Percentiles rank a stretch among this genome's conserved stretches.
These are phyloP conservation scores for Nitzschia palea DNA, from an alignment of 108 stramenopile species.

Conservation along the genomic window DNA sequence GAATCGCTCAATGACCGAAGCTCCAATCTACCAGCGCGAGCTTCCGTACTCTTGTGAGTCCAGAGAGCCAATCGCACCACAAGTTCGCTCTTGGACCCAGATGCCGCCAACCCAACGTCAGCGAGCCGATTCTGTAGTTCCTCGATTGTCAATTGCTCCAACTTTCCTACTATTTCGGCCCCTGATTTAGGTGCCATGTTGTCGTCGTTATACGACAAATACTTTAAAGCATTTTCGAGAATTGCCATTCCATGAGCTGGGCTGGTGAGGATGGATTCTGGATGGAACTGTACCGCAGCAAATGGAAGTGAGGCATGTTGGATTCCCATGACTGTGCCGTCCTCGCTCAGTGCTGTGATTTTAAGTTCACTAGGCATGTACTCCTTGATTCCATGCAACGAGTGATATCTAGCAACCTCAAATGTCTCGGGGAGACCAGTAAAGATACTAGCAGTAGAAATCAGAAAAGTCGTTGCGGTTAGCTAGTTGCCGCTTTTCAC, in stretches of 20 bases:
- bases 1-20: slow-evolving; percentile 29
- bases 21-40: slow-evolving; percentile 35
- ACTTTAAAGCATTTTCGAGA: slow-evolving; percentile 78
- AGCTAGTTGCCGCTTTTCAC: not conserved
- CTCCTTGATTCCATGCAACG: slow-evolving; percentile 86
- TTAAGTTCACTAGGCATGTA: slow-evolving; percentile 78
- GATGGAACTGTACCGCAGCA: slow-evolving; percentile 99
- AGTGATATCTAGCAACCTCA: slow-evolving; percentile 97
- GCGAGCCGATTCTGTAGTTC: slow-evolving; percentile 33
- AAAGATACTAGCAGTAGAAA: slow-evolving; percentile 67
- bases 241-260: slow-evolving; percentile 90
- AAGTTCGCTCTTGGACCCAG: slow-evolving; percentile 60
- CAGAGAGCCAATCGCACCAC: slow-evolving; percentile 48
- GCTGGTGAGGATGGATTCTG: slow-evolving; percentile 95
- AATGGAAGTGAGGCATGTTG: slow-evolving; percentile 92
- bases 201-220: slow-evolving; percentile 46
- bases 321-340: slow-evolving; percentile 96
- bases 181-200: slow-evolving; percentile 19
- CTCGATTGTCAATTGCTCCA: slow-evolving; percentile 32
- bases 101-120: slow-evolving; percentile 22
- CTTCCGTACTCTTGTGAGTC: slow-evolving; percentile 45
- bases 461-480: not conserved
- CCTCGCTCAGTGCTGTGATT: slow-evolving; percentile 90
- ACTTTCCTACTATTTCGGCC: slow-evolving; percentile 40
- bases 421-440: slow-evolving; percentile 85